Percentiles rank a stretch among this genome's conserved stretches.
phyloP scores from a whole-genome alignment of 1,284 basidiomycete genomes.

The Trichosporon coremiiforme region DNA sequence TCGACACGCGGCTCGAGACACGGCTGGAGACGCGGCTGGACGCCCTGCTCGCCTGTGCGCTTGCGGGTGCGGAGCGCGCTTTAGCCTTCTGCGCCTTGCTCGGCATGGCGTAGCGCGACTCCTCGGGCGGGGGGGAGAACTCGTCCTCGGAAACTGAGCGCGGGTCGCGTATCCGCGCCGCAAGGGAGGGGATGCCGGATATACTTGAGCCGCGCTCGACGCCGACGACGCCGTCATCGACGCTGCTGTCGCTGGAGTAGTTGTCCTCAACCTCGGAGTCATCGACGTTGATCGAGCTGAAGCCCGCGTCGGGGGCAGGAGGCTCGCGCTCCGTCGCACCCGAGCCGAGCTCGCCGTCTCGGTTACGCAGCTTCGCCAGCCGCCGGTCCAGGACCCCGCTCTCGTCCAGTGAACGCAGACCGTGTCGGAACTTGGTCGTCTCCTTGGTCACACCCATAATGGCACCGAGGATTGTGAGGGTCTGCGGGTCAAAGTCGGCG shows the following conservation, averaged over 20 bases:
- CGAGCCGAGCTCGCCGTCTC: background rate
- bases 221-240: background rate
- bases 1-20: background rate
- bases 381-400: constrained; percentile 9
- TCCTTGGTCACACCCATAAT: constrained; percentile 82
- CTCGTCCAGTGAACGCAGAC: constrained; percentile 18
- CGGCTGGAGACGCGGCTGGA: background rate
- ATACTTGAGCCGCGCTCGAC: background rate
- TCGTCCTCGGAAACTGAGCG: constrained; percentile 21
- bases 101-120: constrained; percentile 18
- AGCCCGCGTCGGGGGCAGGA: background rate
- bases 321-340: constrained; percentile 7
- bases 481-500: constrained; percentile 59
- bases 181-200: background rate
- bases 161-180: constrained; percentile 1
- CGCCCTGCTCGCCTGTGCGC: background rate
- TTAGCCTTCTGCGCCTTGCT: constrained; percentile 12
- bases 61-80: constrained; percentile 1
- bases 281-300: constrained; percentile 25
- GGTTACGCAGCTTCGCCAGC: background rate
- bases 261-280: constrained; percentile 19
- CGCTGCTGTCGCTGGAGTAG: background rate
- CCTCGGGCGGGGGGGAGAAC: background rate
- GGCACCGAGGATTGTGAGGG: constrained; percentile 75
- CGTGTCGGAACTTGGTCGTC: constrained; percentile 58